Conservation (phyloP, 2,329 filamentous ascomycete species). For the Aspergillus fructus region DNA sequence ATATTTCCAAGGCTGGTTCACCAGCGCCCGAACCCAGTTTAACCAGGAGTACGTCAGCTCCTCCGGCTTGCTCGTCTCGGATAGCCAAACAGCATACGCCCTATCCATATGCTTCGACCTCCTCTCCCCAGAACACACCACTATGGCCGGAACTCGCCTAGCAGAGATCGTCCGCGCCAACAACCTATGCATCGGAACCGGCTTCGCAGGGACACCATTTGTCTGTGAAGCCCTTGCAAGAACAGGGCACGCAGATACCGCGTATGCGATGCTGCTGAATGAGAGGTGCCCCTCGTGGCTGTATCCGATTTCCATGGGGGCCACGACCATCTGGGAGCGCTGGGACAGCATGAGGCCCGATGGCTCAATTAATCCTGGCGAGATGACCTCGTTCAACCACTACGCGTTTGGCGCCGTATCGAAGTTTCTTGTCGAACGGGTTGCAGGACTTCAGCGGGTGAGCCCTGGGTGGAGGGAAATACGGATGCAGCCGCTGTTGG, state of each 20-base stretch:
- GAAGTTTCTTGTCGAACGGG: constrained; percentile 37
- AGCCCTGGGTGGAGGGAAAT: constrained; percentile 33
- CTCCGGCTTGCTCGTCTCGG: constrained; percentile 25
- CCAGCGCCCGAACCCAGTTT: constrained; percentile 24
- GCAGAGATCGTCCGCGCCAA: constrained; percentile 23
- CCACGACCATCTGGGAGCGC: constrained; percentile 46
- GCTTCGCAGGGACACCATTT: constrained; percentile 34
- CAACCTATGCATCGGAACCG: constrained; percentile 34
- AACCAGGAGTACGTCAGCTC: constrained; percentile 29
- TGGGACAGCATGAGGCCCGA: constrained; percentile 44
- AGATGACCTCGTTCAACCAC: constrained; percentile 47
- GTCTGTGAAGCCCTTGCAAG: constrained; percentile 27
- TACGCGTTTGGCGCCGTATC: constrained; percentile 42
- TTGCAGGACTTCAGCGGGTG: constrained; percentile 23
- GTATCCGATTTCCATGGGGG: constrained; percentile 42
- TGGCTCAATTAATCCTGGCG: constrained; percentile 38
- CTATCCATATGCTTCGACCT: constrained; percentile 27
- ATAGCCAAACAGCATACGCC: constrained; percentile 33
- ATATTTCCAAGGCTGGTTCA: constrained; percentile 19
- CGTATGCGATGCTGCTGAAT: constrained; percentile 44
- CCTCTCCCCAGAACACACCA: constrained; percentile 1
- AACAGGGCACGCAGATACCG: constrained; percentile 20
- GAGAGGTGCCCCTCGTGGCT: constrained; percentile 38
- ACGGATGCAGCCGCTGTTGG: constrained; percentile 28
- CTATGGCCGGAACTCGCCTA: neutral